These are phyloP conservation scores for Phytophthora sansomeana DNA, from an alignment of 352 stramenopile genomes.

Conservation along the genomic window DNA sequence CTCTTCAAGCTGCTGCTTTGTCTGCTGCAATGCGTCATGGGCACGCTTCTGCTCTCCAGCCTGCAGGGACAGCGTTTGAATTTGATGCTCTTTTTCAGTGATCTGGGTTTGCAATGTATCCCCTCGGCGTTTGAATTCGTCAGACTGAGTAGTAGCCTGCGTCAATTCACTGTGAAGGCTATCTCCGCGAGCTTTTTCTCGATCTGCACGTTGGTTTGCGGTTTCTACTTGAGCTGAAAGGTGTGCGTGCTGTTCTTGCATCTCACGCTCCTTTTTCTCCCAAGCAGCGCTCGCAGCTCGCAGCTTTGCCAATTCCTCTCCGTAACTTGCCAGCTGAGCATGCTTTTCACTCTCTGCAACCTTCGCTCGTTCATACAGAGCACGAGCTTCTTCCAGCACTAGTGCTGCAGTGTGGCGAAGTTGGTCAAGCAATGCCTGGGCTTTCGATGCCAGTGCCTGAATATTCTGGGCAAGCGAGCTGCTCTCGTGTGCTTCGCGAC, in stretches of 20 bases:
- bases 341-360: conserved; percentile 81
- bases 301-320: conserved; percentile 68
- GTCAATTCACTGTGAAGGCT: conserved; percentile 61
- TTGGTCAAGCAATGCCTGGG: conserved; percentile 56
- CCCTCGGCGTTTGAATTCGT: conserved; percentile 63
- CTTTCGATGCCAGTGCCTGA: conserved; percentile 48
- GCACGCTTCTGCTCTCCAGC: conserved; percentile 63
- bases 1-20: conserved; percentile 75
- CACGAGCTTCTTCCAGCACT: conserved; percentile 74
- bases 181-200: conserved; percentile 44
- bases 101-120: conserved; percentile 56
- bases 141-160: conserved; percentile 25
- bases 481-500: conserved; percentile 63
- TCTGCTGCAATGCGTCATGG: conserved; percentile 63
- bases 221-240: conserved; percentile 53
- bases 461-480: conserved; percentile 52
- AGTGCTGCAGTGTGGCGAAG: conserved; percentile 57
- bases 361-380: conserved; percentile 80
- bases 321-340: conserved; percentile 74
- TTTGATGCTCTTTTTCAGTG: conserved; percentile 58
- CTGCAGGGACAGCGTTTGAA: conserved; percentile 70
- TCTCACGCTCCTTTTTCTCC: conserved; percentile 63
- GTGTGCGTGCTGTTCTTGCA: conserved; percentile 50
- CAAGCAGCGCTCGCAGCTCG: conserved; percentile 56
- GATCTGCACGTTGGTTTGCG: conserved; percentile 43